A percentile compares a stretch with the other conserved stretches of the same genome.
These are phyloP conservation scores for Pseudocercospora crystallina DNA, from an alignment of 2,329 filamentous ascomycete species.

Conservation along the genomic window DNA sequence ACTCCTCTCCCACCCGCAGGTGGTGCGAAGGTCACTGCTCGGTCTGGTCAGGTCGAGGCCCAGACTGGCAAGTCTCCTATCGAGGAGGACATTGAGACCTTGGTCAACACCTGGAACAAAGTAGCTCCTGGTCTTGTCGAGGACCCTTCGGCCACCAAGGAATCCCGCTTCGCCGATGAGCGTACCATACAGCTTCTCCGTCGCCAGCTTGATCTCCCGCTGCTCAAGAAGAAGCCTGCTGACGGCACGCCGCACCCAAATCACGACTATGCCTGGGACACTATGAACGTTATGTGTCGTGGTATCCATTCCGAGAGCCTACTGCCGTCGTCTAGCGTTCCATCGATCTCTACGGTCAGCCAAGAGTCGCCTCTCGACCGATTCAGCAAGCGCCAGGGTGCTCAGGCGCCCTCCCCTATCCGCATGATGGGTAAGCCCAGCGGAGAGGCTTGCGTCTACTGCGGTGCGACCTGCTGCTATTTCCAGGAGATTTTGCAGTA, in stretches of 20 bases:
- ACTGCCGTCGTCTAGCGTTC: slow-evolving; percentile 2
- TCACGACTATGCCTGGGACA: slow-evolving; percentile 16
- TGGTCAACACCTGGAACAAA: slow-evolving; percentile 12
- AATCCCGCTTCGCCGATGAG: neutral
- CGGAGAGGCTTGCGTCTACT: slow-evolving; percentile 10
- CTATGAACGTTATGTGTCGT: slow-evolving; percentile 17
- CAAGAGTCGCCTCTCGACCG: slow-evolving; percentile 7
- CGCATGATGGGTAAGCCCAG: neutral
- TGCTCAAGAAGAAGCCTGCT: slow-evolving; percentile 9
- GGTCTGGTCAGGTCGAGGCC: neutral
- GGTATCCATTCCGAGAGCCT: slow-evolving; percentile 9
- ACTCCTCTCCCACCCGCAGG: slow-evolving; percentile 1
- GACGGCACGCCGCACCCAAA: slow-evolving; percentile 13
- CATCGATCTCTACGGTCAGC: slow-evolving; percentile 1
- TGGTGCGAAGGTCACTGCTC: neutral
- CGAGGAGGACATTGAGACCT: slow-evolving; percentile 11
- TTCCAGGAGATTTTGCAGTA: slow-evolving; percentile 6
- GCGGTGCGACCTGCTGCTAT: slow-evolving; percentile 12
- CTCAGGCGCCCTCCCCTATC: neutral
- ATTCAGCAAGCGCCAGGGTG: neutral
- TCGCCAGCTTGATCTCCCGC: slow-evolving; percentile 9
- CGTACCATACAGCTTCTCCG: slow-evolving; percentile 8
- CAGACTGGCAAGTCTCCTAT: slow-evolving; percentile 5
- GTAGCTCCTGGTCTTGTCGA: slow-evolving; percentile 6
- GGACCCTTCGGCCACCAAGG: neutral